A percentile compares a stretch with the other conserved stretches of the same genome.
These are phyloP conservation scores for Aspergillus kassunensis DNA, from an alignment of 495 filamentous ascomycete species.

Conservation along the genomic window DNA sequence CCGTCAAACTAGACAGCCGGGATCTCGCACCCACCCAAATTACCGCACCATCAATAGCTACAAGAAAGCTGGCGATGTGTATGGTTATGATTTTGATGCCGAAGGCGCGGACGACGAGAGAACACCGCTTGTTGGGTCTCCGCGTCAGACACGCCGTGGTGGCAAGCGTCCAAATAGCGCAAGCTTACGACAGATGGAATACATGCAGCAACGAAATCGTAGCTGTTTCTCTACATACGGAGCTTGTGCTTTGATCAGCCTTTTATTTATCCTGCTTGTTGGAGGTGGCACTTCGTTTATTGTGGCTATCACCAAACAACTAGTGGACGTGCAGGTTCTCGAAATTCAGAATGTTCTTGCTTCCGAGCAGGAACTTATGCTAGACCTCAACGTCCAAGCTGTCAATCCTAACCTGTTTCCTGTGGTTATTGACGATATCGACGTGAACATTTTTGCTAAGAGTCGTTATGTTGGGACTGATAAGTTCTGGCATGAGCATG, in stretches of 20 bases:
- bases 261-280: slow-evolving; percentile 72
- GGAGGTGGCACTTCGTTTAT: slow-evolving; percentile 81
- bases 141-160: slow-evolving; percentile 57
- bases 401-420: slow-evolving; percentile 89
- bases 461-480: slow-evolving; percentile 79
- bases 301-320: slow-evolving; percentile 83
- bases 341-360: slow-evolving; percentile 86
- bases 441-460: slow-evolving; percentile 90
- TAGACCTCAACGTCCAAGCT: slow-evolving; percentile 84
- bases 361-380: slow-evolving; percentile 91
- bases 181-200: slow-evolving; percentile 68
- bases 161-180: slow-evolving; percentile 54
- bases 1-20: slow-evolving; percentile 33
- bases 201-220: slow-evolving; percentile 63
- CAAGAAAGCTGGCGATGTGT: slow-evolving; percentile 52
- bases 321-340: slow-evolving; percentile 68
- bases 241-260: slow-evolving; percentile 69
- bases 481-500: slow-evolving; percentile 65
- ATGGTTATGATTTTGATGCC: slow-evolving; percentile 63
- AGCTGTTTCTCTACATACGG: slow-evolving; percentile 69
- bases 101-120: slow-evolving; percentile 88
- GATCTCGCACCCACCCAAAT: slow-evolving; percentile 31
- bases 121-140: slow-evolving; percentile 73
- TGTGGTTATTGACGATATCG: slow-evolving; percentile 75
- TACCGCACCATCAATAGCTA: slow-evolving; percentile 41